These are phyloP conservation scores for Arthrocladium fulminans DNA, from an alignment of 2,329 filamentous ascomycete genomes.

Conservation along the genomic window DNA sequence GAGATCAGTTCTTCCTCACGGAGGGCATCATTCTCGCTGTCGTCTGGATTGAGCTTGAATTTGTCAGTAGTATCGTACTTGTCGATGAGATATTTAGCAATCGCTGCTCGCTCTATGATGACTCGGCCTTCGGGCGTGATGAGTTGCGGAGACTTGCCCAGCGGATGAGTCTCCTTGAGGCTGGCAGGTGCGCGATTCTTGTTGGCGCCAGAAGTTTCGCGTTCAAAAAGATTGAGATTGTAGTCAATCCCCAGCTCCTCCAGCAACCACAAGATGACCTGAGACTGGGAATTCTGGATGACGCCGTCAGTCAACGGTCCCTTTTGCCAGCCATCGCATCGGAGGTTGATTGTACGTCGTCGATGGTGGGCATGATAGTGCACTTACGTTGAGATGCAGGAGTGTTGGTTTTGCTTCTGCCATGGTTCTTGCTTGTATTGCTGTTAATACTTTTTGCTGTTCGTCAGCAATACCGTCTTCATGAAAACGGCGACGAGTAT, in stretches of 20 bases:
- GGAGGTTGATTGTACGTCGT: neutral
- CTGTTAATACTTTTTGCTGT: neutral
- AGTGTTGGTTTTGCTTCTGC: slow-evolving; percentile 16
- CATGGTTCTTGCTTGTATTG: slow-evolving; percentile 8
- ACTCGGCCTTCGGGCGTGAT: slow-evolving; percentile 24
- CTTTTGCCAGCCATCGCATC: neutral
- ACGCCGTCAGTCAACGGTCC: neutral
- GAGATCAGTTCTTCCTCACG: slow-evolving; percentile 25
- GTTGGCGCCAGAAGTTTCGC: slow-evolving; percentile 31
- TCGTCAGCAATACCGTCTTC: neutral
- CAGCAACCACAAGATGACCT: slow-evolving; percentile 76
- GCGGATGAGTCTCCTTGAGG: slow-evolving; percentile 67
- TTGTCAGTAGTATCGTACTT: slow-evolving; percentile 25
- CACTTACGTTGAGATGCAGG: slow-evolving; percentile 19
- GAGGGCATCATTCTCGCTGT: slow-evolving; percentile 22
- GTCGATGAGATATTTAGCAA: slow-evolving; percentile 27
- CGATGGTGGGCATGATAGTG: neutral
- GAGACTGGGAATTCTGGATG: slow-evolving; percentile 54
- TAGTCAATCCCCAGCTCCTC: slow-evolving; percentile 74
- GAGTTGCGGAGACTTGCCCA: slow-evolving; percentile 67
- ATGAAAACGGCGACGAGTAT: no score
- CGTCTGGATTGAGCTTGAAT: slow-evolving; percentile 21
- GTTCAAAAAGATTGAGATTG: slow-evolving; percentile 69
- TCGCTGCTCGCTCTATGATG: slow-evolving; percentile 27
- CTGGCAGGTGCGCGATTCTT: slow-evolving; percentile 57